phyloP scores from a whole-genome alignment of 345 rosid genomes.

The Erucastrum elatum region DNA sequence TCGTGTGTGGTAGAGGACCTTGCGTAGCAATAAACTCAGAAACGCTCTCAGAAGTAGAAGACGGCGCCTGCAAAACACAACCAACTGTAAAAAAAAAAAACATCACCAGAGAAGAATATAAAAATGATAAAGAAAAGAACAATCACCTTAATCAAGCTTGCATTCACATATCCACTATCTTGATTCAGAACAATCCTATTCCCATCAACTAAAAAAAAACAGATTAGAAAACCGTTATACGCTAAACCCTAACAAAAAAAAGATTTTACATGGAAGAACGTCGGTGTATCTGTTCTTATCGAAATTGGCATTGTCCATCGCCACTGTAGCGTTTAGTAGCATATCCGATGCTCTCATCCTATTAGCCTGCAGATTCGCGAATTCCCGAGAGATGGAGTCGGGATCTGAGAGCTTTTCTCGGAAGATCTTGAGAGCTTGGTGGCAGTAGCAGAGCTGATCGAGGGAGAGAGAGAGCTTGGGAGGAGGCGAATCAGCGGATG shows the following conservation, averaged over 20 bases:
- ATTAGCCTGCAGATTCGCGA: slow-evolving; percentile 60
- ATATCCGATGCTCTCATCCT: slow-evolving; percentile 55
- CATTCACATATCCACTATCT: slow-evolving; percentile 85
- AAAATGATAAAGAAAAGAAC: background rate
- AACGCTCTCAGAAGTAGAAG: slow-evolving; percentile 54
- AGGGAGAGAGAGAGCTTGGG: slow-evolving; percentile 50
- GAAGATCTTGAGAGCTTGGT: slow-evolving; percentile 59
- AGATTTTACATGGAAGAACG: slow-evolving; percentile 65
- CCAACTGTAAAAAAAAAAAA: background rate
- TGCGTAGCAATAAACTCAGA: slow-evolving; percentile 88
- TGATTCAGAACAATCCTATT: slow-evolving; percentile 70
- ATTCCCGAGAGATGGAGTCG: slow-evolving; percentile 54
- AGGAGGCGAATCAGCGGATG: slow-evolving; percentile 59
- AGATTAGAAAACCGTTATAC: background rate
- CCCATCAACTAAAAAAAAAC: slow-evolving; percentile 54
- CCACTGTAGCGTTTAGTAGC: slow-evolving; percentile 54
- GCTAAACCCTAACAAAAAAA: background rate
- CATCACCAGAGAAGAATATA: no score
- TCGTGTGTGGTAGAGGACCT: slow-evolving; percentile 74
- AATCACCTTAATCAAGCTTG: slow-evolving; percentile 71
- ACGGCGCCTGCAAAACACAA: slow-evolving; percentile 52
- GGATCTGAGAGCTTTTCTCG: slow-evolving; percentile 46
- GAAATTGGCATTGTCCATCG: slow-evolving; percentile 50
- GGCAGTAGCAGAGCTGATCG: slow-evolving; percentile 64
- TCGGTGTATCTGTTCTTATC: slow-evolving; percentile 75